Evolutionary conservation across 768 basidiomycete genomes (phyloP), one percentile per base, ranked within the genome.

Genomic region (Amanita thiersii): DNA sequence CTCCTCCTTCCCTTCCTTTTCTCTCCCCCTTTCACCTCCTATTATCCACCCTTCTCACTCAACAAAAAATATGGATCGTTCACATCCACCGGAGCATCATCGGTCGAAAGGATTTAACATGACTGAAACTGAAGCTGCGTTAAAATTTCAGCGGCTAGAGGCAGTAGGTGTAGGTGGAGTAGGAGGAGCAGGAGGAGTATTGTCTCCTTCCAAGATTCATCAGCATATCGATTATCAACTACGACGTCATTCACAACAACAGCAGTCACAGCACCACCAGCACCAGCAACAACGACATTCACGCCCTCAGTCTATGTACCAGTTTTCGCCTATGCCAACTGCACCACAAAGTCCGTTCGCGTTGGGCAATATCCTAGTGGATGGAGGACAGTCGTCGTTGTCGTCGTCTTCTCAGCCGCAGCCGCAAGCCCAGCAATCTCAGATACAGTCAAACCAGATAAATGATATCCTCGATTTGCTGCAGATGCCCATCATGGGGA

Each of bases 391-490:
- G 31, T 39, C 39, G n/a, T n/a, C 39, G 20, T 46, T 40, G 29
- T 42, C 36, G 7, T 19, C 38, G 6, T 29, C 45, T 7, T 42
- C 39, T 5, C 35, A 45, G 11, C 19, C 37, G 7, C 46, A 30
- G 17, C n/a, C 36, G 28, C 44, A 24, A 41, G 41, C 25, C 9
- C 25, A 17, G 10, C 21, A 5, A 40, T 21, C 11, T 19, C 37
- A 8, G 24, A 28, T 2, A 2, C 58, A 57, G 31, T 47, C 56
- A 7, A 59, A 65, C 39, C 73, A 71, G 46, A 65, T 60, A 43
- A 64, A 79, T 59, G 77, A 73, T 52, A 60, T 81, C 38, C 51
- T 70, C 28, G 63, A 71, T 51, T 50, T 79, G 31, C 70, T 80
- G 56, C 64, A 70, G 24, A 61, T 73, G 54, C 73, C 40, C 4